phyloP scores from a whole-genome alignment of 2,329 filamentous ascomycete species.

The Colletotrichum sp. region DNA sequence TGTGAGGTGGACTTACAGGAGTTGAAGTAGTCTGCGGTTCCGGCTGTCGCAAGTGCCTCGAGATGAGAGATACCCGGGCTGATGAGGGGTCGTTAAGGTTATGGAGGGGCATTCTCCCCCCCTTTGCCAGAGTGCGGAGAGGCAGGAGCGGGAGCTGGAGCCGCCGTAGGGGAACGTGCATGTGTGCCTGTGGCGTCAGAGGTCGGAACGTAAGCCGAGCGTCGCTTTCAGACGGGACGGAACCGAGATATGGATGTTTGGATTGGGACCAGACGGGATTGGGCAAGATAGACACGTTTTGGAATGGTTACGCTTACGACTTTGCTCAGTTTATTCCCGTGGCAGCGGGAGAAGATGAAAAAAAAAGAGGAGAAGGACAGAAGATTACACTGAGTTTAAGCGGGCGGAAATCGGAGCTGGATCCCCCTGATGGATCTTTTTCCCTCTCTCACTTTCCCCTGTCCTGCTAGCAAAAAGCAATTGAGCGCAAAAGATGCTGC shows the following conservation, averaged over 20 bases:
- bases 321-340: constrained; percentile 12
- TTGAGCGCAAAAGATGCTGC: not conserved
- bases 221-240: constrained; percentile 5
- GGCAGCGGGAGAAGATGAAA: not conserved
- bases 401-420: not conserved
- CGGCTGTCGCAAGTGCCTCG: constrained; percentile 18
- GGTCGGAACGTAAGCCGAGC: constrained; percentile 20
- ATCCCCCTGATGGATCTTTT: not conserved
- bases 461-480: not conserved
- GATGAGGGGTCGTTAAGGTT: constrained; percentile 25
- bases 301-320: constrained; percentile 10
- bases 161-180: constrained; percentile 22
- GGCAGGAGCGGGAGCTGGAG: constrained; percentile 23
- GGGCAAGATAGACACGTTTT: not conserved
- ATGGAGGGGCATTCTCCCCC: constrained; percentile 24
- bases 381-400: not conserved
- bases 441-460: not conserved
- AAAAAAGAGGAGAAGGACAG: not conserved
- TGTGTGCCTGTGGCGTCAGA: constrained; percentile 20
- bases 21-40: constrained; percentile 15
- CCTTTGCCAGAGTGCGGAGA: constrained; percentile 23
- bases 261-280: not conserved
- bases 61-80: constrained; percentile 25
- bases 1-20: not conserved
- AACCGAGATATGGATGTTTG: not conserved